Evolutionary conservation across 2,329 filamentous ascomycete genomes (phyloP).

Genomic region (Talaromyces sp.): DNA sequence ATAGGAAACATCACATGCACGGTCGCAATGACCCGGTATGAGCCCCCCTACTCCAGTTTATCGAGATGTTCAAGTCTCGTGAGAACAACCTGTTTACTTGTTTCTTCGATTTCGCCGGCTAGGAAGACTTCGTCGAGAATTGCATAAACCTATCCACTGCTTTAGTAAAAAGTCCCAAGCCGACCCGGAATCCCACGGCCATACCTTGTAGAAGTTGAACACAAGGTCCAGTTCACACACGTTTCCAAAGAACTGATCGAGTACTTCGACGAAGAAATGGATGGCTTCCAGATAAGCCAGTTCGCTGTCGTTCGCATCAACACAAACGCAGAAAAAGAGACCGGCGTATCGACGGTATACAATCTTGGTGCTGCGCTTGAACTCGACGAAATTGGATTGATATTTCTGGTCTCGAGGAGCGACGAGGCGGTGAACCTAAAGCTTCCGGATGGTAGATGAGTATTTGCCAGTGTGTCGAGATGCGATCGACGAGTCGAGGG

Average conservation of each 20-base stretch:
- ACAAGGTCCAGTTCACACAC: constrained; percentile 94
- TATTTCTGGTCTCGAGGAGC: constrained; percentile 98
- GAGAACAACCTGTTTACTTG: constrained; percentile 94
- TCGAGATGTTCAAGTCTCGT: constrained; percentile 92
- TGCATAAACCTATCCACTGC: constrained; percentile 68
- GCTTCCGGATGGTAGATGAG: not conserved
- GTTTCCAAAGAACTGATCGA: constrained; percentile 98
- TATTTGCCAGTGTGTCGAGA: not conserved
- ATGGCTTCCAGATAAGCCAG: constrained; percentile 94
- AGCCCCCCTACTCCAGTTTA: constrained; percentile 69
- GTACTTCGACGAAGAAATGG: constrained; percentile 98
- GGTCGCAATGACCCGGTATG: not conserved
- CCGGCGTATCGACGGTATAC: constrained; percentile 97
- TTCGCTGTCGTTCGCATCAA: constrained; percentile 98
- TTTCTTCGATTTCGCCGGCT: constrained; percentile 97
- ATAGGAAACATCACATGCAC: not conserved
- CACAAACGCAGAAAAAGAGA: constrained; percentile 98
- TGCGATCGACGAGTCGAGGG: not conserved
- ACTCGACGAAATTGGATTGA: constrained; percentile 98
- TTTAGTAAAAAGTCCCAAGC: constrained; percentile 3
- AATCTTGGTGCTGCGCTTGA: constrained; percentile 68
- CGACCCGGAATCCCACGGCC: constrained; percentile 14
- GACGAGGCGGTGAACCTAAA: constrained; percentile 87
- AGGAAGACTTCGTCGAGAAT: constrained; percentile 98
- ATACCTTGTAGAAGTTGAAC: constrained; percentile 65